These are phyloP conservation scores for Tarenaya hassleriana DNA, from an alignment of 345 rosid genomes.

Conservation along the genomic window DNA sequence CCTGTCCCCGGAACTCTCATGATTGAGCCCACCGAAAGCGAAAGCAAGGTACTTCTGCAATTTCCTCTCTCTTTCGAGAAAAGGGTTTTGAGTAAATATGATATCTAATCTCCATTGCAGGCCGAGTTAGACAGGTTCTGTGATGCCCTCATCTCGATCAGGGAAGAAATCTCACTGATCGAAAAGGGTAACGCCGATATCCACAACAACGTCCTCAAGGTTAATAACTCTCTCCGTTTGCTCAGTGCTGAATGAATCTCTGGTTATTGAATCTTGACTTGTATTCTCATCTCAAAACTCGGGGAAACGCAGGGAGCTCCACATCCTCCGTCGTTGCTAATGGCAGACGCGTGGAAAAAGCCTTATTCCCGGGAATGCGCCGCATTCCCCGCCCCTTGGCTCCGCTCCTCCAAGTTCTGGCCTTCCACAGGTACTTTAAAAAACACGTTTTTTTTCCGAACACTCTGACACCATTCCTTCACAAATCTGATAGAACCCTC, in stretches of 20 bases:
- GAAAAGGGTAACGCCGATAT: conserved; percentile 92
- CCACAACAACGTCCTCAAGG: conserved; percentile 94
- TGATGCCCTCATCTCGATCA: conserved; percentile 89
- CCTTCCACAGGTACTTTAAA: conserved; percentile 63
- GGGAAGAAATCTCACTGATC: conserved; percentile 88
- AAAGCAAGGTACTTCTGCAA: conserved; percentile 72
- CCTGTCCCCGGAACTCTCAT: conserved; percentile 98
- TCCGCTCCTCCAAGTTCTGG: conserved; percentile 87
- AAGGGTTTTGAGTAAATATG: conserved; percentile 8
- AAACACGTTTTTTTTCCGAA: background rate
- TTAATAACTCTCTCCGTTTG: conserved; percentile 24
- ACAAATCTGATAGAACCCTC: no score
- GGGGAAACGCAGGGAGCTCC: conserved; percentile 77
- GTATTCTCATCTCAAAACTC: background rate
- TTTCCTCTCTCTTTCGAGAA: conserved; percentile 4
- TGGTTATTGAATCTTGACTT: conserved; percentile 1
- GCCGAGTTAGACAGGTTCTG: conserved; percentile 96
- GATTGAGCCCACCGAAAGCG: conserved; percentile 99
- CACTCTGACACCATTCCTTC: conserved; percentile 9
- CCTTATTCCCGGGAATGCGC: conserved; percentile 93
- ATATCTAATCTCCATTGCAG: conserved; percentile 40
- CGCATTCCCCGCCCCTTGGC: conserved; percentile 98
- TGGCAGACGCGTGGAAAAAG: conserved; percentile 92
- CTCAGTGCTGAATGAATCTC: background rate
- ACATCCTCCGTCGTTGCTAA: conserved; percentile 96